Evolutionary conservation across 306 rosid species (phyloP), one percentile per base, ranked within the genome.

Genomic region (Ormosia emarginata): DNA sequence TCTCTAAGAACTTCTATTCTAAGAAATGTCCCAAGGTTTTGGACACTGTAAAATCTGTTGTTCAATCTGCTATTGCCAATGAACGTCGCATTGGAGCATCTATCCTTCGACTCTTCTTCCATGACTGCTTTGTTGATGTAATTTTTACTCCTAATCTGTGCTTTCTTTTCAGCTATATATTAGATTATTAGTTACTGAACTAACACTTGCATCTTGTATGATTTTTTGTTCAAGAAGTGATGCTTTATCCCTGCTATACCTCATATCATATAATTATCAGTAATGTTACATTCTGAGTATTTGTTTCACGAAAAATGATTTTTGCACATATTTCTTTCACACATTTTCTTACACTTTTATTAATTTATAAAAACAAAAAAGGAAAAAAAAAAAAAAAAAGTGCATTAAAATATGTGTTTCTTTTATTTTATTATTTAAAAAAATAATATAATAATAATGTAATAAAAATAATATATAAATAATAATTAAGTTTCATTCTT

Each of bases 61-160:
- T 94, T 36, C 78, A 49, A 24, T 67, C 88, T 6, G 97, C 97
- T 0, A 63, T 94, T 2, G 53, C 85, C 2, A 91, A 87, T 71
- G 94, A 89, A 71, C 78, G 29, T 7, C 98, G 98, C 46, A 86
- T 88, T 7, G 98, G 95, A 7, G 98, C 97, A 24, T 94, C 97
- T 55, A 88, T 94, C 6, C 87, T 94, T 58, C 98, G 98, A 61
- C 97, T 94, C 32, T 82, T 77, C 83, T 94, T 94, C 44, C 98
- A 94, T 41, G 98, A 90, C 49, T 94, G 98, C 86, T 94, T 94
- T 18, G 92, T 92, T 80, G 81, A 94, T 44, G 98, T 94, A 85
- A 77, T 59, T 33, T 12, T 34, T 30, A 41, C 67, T 46, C 4
- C 4, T 4, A 3, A 6, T 47, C 43, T 36, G 5, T 13, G 46